phyloP scores from a whole-genome alignment of 495 filamentous ascomycete species.

The Penicillium bovifimosum region DNA sequence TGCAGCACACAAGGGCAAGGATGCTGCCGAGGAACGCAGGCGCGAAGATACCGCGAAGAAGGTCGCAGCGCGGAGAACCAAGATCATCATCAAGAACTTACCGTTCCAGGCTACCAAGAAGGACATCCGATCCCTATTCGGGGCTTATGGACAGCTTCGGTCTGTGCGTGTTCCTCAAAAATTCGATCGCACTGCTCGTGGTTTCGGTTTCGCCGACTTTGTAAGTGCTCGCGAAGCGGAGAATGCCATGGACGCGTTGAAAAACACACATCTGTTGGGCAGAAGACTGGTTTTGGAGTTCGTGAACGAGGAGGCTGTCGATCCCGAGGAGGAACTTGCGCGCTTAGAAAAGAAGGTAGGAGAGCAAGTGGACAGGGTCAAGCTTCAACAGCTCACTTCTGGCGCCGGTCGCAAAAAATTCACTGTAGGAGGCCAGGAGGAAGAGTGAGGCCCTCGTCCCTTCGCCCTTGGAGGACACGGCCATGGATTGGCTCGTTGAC shows the following conservation, averaged over 20 bases:
- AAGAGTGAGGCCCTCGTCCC: conserved; percentile 47
- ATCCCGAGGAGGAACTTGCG: conserved; percentile 92
- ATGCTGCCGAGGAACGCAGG: conserved; percentile 80
- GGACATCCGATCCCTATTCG: conserved; percentile 79
- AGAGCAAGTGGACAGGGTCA: conserved; percentile 79
- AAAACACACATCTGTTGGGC: conserved; percentile 89
- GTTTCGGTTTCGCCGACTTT: conserved; percentile 97
- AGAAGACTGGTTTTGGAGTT: conserved; percentile 85
- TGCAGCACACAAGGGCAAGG: conserved; percentile 74
- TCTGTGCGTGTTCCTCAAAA: conserved; percentile 93
- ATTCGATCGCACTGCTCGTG: conserved; percentile 77
- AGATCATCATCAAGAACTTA: conserved; percentile 97
- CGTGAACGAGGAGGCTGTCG: conserved; percentile 74
- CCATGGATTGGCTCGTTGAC: conserved; percentile 17
- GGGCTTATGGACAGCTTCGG: conserved; percentile 83
- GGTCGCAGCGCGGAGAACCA: conserved; percentile 64
- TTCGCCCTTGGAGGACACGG: conserved; percentile 34
- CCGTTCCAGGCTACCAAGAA: conserved; percentile 94
- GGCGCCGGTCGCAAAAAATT: conserved; percentile 81
- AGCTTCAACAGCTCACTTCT: conserved; percentile 72
- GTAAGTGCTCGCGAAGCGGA: conserved; percentile 85
- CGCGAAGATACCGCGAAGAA: conserved; percentile 78
- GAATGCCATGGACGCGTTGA: conserved; percentile 84
- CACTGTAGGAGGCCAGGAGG: conserved; percentile 67
- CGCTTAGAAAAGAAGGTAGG: conserved; percentile 94